Base-by-base conservation (phyloP, 192 early-diverging fungal species). In the Neocallimastix lanati region DNA sequence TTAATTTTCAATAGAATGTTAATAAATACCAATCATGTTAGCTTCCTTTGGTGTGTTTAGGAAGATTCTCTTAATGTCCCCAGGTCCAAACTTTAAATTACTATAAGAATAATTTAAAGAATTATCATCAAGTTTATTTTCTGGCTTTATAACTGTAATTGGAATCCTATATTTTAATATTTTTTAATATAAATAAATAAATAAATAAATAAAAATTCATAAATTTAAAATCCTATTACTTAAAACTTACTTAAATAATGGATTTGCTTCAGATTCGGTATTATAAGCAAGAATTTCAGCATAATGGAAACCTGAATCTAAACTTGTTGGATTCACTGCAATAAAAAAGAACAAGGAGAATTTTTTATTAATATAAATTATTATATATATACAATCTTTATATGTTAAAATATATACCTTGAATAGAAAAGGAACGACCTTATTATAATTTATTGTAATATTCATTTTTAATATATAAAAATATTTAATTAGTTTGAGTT, bases 61-160 rank as follows among this genome's bases (percentile, higher is more conserved):
- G 81, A 96, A 96, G 28, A 88, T 86, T 38, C 97, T 91, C 79
- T 91, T 85, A 78, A 97, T 91, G 29, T 90, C 86, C 16, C 95
- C 94, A 28, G 94, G 92, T 14, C 84, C 84, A 78, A 95, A 95
- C 28, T 85, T 83, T 37, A 94, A 79, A 14, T 85, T 82, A 27
- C 87, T 80, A 80, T 91, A 94, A 28, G 82, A 81, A 38, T 90
- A 79, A 50, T 82, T 85, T 16, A 87, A 86, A 1, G 87, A 86
- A 16, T 82, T 82, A 30, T 83, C 84, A 29, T 89, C 84, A 18
- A 78, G 81, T 36, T 78, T 79, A 78, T 77, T 79, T 13, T 83
- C 76, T 28, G 95, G 94, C 85, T 96, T 97, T 80, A 91, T 90
- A 27, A 98, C 92, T 13, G 94, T 95, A 25, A 99, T 86, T 18